phyloP scores from a whole-genome alignment of 2,329 filamentous ascomycete species.

The Didymellaceae sp. region DNA sequence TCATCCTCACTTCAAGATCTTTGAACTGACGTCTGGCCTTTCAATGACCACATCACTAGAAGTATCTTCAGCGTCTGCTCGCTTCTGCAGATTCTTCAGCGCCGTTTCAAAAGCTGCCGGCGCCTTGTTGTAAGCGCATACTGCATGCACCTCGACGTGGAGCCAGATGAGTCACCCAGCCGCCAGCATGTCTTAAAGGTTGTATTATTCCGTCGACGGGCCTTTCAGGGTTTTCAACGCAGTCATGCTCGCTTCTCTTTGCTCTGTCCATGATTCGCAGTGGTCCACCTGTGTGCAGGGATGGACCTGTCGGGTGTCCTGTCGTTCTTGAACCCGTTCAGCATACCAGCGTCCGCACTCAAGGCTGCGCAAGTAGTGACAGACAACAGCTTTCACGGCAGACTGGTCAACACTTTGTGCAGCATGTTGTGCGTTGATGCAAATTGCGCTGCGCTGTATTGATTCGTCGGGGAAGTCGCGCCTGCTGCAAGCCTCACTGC shows the following conservation, averaged over 20 bases:
- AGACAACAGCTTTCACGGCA: constrained; percentile 1
- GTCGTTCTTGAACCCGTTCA: neutral
- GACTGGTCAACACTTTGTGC: constrained; percentile 3
- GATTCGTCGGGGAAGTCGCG: constrained; percentile 36
- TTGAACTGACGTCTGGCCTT: constrained; percentile 14
- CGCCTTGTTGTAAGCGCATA: constrained; percentile 24
- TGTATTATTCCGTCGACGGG: constrained; percentile 7
- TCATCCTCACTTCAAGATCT: constrained; percentile 19
- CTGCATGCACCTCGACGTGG: constrained; percentile 44
- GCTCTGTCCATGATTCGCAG: constrained; percentile 10
- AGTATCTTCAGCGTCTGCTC: constrained; percentile 31
- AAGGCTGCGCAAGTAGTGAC: constrained; percentile 11
- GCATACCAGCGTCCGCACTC: neutral
- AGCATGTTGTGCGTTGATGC: constrained; percentile 3
- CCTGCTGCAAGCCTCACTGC: constrained; percentile 18
- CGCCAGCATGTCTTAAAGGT: constrained; percentile 12
- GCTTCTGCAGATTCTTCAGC: constrained; percentile 21
- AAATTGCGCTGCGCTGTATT: constrained; percentile 17
- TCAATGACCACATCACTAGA: constrained; percentile 13
- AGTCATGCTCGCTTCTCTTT: constrained; percentile 21
- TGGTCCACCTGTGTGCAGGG: neutral
- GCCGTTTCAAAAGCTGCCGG: constrained; percentile 42
- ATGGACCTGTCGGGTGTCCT: constrained; percentile 1
- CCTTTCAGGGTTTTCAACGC: constrained; percentile 18
- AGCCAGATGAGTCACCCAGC: constrained; percentile 42